A percentile compares a stretch with the other conserved stretches of the same genome.
phyloP scores from a whole-genome alignment of 164 flowering plant genomes.

The Aristolochia contorta region DNA sequence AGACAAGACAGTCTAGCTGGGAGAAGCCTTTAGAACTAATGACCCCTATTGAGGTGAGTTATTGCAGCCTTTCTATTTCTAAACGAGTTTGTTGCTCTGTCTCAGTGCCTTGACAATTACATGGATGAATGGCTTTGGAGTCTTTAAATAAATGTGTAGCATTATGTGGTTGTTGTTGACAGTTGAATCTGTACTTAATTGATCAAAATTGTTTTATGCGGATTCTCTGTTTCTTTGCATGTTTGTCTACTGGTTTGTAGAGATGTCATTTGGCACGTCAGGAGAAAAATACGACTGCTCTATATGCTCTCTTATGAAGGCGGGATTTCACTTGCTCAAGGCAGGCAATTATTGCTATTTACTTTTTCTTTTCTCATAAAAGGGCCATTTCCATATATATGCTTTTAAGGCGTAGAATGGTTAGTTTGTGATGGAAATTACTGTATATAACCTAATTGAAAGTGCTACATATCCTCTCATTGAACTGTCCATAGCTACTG shows the following conservation, averaged over 20 bases:
- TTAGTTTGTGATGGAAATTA: conserved; percentile 4
- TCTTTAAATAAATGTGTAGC: conserved; percentile 7
- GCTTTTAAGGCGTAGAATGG: conserved; percentile 12
- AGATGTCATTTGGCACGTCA: conserved; percentile 69
- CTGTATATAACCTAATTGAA: too few species aligned
- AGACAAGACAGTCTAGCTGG: conserved; percentile 64
- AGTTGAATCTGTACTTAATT: conserved; percentile 21
- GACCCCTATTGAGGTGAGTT: conserved; percentile 89
- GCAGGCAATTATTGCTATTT: conserved; percentile 64
- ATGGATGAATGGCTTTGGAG: conserved; percentile 16
- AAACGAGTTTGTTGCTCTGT: conserved; percentile 5
- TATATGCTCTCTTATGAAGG: conserved; percentile 69
- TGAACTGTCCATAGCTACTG: too few species aligned
- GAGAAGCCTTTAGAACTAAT: conserved; percentile 56
- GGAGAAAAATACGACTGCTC: conserved; percentile 65
- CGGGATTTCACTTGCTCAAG: conserved; percentile 68
- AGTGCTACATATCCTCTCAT: not conserved
- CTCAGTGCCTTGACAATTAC: conserved; percentile 2
- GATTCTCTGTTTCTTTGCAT: conserved; percentile 56
- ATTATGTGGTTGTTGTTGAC: conserved; percentile 23
- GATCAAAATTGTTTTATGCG: conserved; percentile 45
- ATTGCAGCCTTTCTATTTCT: conserved; percentile 2
- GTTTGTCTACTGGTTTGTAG: conserved; percentile 64
- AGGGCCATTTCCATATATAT: conserved; percentile 9
- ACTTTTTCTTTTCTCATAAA: conserved; percentile 27